These are phyloP conservation scores for Talaromyces proteolyticus DNA, from an alignment of 495 filamentous ascomycete genomes.

Conservation along the genomic window DNA sequence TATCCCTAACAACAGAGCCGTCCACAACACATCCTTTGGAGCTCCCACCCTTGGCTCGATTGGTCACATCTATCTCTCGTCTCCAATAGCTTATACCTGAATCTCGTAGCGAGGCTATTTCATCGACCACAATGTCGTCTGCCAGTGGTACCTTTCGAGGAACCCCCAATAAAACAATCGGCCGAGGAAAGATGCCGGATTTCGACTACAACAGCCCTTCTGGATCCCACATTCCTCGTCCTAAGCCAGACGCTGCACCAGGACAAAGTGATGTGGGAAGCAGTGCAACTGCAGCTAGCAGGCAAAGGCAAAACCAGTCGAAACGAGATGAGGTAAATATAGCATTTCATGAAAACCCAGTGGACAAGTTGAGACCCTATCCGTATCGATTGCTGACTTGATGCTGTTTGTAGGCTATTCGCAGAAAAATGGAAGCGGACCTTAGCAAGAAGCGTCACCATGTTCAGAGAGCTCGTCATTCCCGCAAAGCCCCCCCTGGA, in stretches of 20 bases:
- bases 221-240: conserved; percentile 73
- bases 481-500: conserved; percentile 90
- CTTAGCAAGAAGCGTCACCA: conserved; percentile 94
- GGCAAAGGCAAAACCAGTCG: conserved; percentile 84
- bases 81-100: conserved; percentile 4
- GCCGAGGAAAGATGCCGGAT: conserved; percentile 59
- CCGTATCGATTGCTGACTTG: neutral
- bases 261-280: conserved; percentile 56
- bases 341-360: neutral
- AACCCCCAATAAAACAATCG: conserved; percentile 41
- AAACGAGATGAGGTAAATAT: conserved; percentile 93
- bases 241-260: conserved; percentile 61
- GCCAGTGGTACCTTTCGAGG: conserved; percentile 47
- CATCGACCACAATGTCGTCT: conserved; percentile 48
- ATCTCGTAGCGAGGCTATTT: conserved; percentile 8
- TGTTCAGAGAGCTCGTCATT: conserved; percentile 67
- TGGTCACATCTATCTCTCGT: conserved; percentile 6
- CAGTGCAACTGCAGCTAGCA: conserved; percentile 65
- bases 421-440: conserved; percentile 92
- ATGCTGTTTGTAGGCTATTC: conserved; percentile 72
- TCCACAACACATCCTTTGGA: conserved; percentile 1
- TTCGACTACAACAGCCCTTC: conserved; percentile 56
- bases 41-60: neutral
- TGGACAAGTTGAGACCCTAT: neutral
- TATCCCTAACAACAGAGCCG: neutral